Percentiles rank a stretch among this genome's conserved stretches.
These are phyloP conservation scores for Oryza officinalis DNA, from an alignment of 176 grass and related monocot genomes.

Conservation along the genomic window DNA sequence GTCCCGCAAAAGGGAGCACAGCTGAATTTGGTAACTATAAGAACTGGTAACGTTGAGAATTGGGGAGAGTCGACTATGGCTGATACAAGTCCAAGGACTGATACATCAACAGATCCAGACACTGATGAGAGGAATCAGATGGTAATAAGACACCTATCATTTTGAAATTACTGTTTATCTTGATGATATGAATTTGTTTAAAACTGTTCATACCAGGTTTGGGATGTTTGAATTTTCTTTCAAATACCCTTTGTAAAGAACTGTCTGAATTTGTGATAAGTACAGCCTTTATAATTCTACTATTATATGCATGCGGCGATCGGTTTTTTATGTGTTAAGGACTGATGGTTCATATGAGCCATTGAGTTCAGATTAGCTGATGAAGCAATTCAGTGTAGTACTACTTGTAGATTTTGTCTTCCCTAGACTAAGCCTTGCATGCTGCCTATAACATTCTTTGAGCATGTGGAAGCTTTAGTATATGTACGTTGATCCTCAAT, in stretches of 20 bases:
- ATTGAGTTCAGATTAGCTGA: background rate
- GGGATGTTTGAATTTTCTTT: constrained; percentile 15
- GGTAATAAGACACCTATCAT: constrained; percentile 41
- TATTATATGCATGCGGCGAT: constrained; percentile 1
- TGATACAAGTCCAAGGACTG: constrained; percentile 69
- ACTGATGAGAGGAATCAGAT: constrained; percentile 71
- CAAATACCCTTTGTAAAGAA: background rate
- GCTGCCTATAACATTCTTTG: background rate
- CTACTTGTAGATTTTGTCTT: background rate
- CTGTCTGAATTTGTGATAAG: background rate
- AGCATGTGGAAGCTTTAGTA: background rate
- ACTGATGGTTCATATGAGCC: background rate
- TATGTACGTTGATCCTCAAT: background rate
- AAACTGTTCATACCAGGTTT: constrained; percentile 23
- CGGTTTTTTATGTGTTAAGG: constrained; percentile 14
- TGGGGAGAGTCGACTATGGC: constrained; percentile 78
- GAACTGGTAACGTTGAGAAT: constrained; percentile 62
- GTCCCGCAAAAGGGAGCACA: constrained; percentile 44
- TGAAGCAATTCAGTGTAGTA: background rate
- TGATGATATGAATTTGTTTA: constrained; percentile 4
- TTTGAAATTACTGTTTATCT: constrained; percentile 10
- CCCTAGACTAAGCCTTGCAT: background rate
- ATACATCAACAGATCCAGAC: constrained; percentile 77
- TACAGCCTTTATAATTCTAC: constrained; percentile 9
- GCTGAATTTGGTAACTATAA: constrained; percentile 49